These are phyloP conservation scores for Penicillium hesseltinei DNA, from an alignment of 2,329 filamentous ascomycete genomes.

Conservation along the genomic window DNA sequence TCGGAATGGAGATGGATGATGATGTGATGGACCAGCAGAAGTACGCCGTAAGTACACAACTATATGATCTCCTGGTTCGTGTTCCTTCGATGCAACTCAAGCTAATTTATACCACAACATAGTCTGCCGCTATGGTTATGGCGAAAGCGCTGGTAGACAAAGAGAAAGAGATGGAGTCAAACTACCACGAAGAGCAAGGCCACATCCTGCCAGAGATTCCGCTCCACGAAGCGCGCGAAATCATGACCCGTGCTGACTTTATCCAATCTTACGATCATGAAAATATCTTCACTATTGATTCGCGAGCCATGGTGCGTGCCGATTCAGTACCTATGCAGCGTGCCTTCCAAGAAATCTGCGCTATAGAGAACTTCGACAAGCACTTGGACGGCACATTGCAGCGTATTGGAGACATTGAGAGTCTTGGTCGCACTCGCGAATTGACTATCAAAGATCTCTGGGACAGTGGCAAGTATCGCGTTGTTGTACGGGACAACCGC, in stretches of 20 bases:
- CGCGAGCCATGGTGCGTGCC: slow-evolving; percentile 79
- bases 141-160: slow-evolving; percentile 86
- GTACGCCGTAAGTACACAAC: slow-evolving; percentile 67
- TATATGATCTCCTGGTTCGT: not conserved
- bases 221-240: slow-evolving; percentile 78
- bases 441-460: slow-evolving; percentile 93
- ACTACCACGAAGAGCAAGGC: slow-evolving; percentile 64
- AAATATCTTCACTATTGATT: slow-evolving; percentile 94
- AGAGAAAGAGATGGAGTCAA: slow-evolving; percentile 61
- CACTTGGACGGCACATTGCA: slow-evolving; percentile 79
- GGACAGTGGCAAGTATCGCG: slow-evolving; percentile 74
- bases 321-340: slow-evolving; percentile 95
- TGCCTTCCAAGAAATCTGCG: slow-evolving; percentile 82
- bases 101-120: slow-evolving; percentile 17
- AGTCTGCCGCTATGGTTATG: slow-evolving; percentile 90
- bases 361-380: slow-evolving; percentile 72
- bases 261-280: slow-evolving; percentile 88
- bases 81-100: not conserved
- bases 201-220: slow-evolving; percentile 78
- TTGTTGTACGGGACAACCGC: slow-evolving; percentile 51
- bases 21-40: slow-evolving; percentile 99
- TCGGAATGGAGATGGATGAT: slow-evolving; percentile 80
- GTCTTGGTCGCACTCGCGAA: slow-evolving; percentile 87
- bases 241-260: slow-evolving; percentile 96
- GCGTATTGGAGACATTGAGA: slow-evolving; percentile 89